Evolutionary conservation across 768 basidiomycete genomes (phyloP).

Genomic region (Grammothele lineata): DNA sequence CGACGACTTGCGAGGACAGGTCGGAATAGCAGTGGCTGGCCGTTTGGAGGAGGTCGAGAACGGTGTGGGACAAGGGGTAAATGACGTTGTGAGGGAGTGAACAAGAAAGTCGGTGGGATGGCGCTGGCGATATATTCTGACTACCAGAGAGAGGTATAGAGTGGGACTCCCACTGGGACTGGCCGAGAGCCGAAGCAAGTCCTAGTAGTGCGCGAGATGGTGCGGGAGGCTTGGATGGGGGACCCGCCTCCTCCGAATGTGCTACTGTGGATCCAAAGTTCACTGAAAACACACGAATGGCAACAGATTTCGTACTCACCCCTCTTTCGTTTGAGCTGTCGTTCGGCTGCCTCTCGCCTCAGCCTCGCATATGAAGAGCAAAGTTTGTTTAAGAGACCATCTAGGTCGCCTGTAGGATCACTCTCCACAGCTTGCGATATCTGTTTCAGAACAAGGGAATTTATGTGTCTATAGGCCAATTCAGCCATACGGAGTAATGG

Average conservation of each 20-base stretch:
- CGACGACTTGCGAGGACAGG: neutral
- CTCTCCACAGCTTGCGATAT: neutral
- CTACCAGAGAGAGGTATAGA: no score
- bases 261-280: neutral
- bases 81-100: slow-evolving; percentile 1
- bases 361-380: neutral
- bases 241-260: neutral
- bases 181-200: neutral
- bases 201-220: neutral
- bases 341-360: neutral
- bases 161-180: neutral
- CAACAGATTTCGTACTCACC: neutral
- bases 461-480: neutral
- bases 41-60: neutral
- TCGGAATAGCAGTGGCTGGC: neutral
- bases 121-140: no score
- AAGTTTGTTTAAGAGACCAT: neutral
- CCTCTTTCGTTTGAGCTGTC: neutral
- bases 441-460: neutral
- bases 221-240: neutral
- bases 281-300: neutral
- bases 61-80: neutral
- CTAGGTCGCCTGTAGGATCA: neutral
- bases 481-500: neutral
- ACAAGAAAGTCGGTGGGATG: neutral